These are phyloP conservation scores for Artemisia annua DNA, from an alignment of 129 eudicot genomes.

Conservation along the genomic window DNA sequence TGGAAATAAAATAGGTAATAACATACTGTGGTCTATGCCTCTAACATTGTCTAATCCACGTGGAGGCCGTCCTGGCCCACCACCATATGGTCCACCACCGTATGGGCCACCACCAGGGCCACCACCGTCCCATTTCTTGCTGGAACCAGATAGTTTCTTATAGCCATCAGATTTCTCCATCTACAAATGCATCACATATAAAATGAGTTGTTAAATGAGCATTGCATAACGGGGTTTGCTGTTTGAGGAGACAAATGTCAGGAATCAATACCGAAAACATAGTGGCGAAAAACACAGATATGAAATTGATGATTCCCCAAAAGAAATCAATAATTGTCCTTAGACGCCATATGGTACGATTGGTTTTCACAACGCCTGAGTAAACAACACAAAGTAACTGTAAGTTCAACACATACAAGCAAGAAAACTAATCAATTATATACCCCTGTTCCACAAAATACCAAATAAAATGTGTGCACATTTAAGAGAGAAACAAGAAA, in stretches of 20 bases:
- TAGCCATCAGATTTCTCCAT: conserved; percentile 97
- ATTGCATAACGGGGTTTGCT: conserved; percentile 2
- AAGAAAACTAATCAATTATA: background rate
- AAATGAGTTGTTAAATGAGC: background rate
- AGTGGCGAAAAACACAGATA: conserved; percentile 73
- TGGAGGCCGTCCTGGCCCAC: conserved; percentile 95
- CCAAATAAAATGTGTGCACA: background rate
- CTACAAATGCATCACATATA: conserved; percentile 37
- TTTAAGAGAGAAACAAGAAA: background rate
- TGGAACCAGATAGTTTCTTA: conserved; percentile 66
- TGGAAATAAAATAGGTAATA: background rate
- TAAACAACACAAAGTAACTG: conserved; percentile 17
- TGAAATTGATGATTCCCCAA: conserved; percentile 64
- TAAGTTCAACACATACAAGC: conserved; percentile 4
- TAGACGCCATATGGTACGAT: conserved; percentile 84
- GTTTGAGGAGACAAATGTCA: conserved; percentile 2
- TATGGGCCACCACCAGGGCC: conserved; percentile 66
- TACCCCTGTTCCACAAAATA: background rate
- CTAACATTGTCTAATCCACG: conserved; percentile 78
- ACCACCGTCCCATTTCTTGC: conserved; percentile 96
- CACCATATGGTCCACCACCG: conserved; percentile 85
- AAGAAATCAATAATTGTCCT: conserved; percentile 76
- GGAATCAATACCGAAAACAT: conserved; percentile 71
- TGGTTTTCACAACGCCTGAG: conserved; percentile 83
- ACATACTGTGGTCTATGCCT: conserved; percentile 93